Conservation (phyloP, 1,139 yeast genomes). For the Pichiaceae sp. region DNA sequence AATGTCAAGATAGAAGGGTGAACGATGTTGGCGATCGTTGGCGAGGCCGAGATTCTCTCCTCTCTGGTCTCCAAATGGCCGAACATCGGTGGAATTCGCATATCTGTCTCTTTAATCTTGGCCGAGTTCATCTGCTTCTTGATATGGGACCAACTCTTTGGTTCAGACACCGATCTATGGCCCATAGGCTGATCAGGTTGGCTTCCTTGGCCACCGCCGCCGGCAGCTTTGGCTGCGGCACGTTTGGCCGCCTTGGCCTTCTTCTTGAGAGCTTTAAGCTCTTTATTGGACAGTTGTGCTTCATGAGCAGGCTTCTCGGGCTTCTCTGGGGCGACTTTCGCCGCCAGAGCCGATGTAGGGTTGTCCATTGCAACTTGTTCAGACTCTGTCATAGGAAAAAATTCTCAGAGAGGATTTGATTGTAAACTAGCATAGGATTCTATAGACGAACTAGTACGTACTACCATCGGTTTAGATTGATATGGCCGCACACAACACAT, state of each 20-base stretch:
- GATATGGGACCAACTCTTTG: slow-evolving; percentile 38
- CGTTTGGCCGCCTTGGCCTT: slow-evolving; percentile 86
- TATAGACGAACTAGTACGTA: too few relatives aligned
- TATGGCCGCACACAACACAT: too few relatives aligned
- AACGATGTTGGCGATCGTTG: slow-evolving; percentile 57
- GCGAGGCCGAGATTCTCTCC: slow-evolving; percentile 63
- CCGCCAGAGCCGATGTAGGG: neutral
- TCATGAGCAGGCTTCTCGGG: slow-evolving; percentile 4
- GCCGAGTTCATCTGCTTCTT: slow-evolving; percentile 51
- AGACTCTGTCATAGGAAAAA: slow-evolving; percentile 2
- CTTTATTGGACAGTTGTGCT: slow-evolving; percentile 59
- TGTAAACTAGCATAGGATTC: too few relatives aligned
- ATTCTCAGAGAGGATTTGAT: neutral
- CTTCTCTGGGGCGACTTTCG: slow-evolving; percentile 2
- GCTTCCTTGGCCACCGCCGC: slow-evolving; percentile 7
- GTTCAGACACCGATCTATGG: neutral
- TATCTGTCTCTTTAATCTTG: slow-evolving; percentile 30
- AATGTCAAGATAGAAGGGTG: slow-evolving; percentile 82
- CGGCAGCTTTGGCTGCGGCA: slow-evolving; percentile 52
- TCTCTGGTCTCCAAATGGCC: slow-evolving; percentile 83
- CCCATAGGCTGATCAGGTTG: neutral
- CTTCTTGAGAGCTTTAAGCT: slow-evolving; percentile 79
- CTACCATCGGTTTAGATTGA: too few relatives aligned
- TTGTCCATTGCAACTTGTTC: neutral
- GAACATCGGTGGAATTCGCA: slow-evolving; percentile 57